Evolutionary conservation across 164 flowering plant species (phyloP).

Genomic region (Tinospora cordifolia): DNA sequence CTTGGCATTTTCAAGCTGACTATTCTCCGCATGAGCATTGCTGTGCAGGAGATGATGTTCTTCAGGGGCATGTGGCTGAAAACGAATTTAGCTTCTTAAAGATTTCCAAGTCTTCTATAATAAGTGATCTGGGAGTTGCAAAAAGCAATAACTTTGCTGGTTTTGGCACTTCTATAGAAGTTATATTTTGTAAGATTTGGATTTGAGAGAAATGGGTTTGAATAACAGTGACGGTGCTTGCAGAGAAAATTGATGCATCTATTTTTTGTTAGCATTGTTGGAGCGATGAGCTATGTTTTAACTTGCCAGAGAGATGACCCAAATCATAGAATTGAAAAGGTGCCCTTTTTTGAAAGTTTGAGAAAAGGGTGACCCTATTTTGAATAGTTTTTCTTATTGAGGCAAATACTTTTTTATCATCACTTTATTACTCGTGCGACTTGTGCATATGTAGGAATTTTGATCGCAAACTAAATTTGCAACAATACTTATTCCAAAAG

Average conservation of each 20-base stretch:
- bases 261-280: background rate
- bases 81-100: slow-evolving; percentile 4
- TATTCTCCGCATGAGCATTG: slow-evolving; percentile 11
- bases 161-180: slow-evolving; percentile 5
- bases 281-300: background rate
- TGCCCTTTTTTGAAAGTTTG: too few relatives aligned
- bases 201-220: background rate
- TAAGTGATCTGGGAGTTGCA: slow-evolving; percentile 13
- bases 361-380: too few relatives aligned
- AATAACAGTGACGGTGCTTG: background rate
- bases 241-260: background rate
- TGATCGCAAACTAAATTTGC: too few relatives aligned
- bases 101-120: slow-evolving; percentile 9
- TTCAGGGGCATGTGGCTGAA: slow-evolving; percentile 8
- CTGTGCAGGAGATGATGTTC: slow-evolving; percentile 9
- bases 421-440: too few relatives aligned
- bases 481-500: too few relatives aligned
- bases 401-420: too few relatives aligned
- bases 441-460: too few relatives aligned
- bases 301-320: too few relatives aligned
- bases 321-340: too few relatives aligned
- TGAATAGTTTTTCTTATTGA: too few relatives aligned
- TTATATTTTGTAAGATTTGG: background rate
- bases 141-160: slow-evolving; percentile 4
- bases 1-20: background rate